A percentile compares a stretch with the other conserved stretches of the same genome.
phyloP scores from a whole-genome alignment of 352 stramenopile genomes.

The Phytophthora pinifolia region DNA sequence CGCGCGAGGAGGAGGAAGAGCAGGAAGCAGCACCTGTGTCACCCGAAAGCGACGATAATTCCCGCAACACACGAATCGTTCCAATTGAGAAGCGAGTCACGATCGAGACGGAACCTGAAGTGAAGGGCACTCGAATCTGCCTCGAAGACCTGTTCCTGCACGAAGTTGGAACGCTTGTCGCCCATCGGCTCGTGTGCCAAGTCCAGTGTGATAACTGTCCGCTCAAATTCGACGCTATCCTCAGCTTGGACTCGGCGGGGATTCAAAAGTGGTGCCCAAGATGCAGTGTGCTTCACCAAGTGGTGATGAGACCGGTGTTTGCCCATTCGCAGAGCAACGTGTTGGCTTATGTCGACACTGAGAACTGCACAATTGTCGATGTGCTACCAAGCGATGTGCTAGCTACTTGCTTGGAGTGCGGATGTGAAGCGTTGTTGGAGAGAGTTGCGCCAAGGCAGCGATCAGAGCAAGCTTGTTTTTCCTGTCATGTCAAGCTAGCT shows the following conservation, averaged over 20 bases:
- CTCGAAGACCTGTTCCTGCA: constrained; percentile 78
- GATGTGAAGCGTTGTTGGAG: constrained; percentile 62
- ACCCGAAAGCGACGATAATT: constrained; percentile 17
- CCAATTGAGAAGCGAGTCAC: constrained; percentile 39
- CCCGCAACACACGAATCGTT: constrained; percentile 52
- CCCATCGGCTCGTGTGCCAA: constrained; percentile 62
- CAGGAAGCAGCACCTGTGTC: constrained; percentile 17
- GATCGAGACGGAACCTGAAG: constrained; percentile 56
- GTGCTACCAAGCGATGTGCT: constrained; percentile 71
- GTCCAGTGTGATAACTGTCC: constrained; percentile 75
- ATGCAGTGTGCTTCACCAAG: constrained; percentile 72
- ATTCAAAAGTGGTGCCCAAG: constrained; percentile 82
- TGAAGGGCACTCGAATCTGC: constrained; percentile 51
- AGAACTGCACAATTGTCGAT: constrained; percentile 74
- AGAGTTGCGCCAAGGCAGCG: constrained; percentile 51
- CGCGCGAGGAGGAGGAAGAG: not conserved
- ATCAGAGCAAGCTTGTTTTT: constrained; percentile 66
- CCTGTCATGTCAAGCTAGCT: constrained; percentile 79
- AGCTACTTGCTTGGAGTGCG: constrained; percentile 70
- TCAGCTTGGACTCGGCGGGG: constrained; percentile 43
- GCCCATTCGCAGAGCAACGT: constrained; percentile 65
- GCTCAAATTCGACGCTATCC: constrained; percentile 61
- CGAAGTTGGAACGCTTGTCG: constrained; percentile 73
- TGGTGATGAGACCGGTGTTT: constrained; percentile 68
- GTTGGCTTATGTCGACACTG: constrained; percentile 67